Base-by-base conservation (phyloP, 805 yeast genomes). In the Yamadazyma nakazawae region DNA sequence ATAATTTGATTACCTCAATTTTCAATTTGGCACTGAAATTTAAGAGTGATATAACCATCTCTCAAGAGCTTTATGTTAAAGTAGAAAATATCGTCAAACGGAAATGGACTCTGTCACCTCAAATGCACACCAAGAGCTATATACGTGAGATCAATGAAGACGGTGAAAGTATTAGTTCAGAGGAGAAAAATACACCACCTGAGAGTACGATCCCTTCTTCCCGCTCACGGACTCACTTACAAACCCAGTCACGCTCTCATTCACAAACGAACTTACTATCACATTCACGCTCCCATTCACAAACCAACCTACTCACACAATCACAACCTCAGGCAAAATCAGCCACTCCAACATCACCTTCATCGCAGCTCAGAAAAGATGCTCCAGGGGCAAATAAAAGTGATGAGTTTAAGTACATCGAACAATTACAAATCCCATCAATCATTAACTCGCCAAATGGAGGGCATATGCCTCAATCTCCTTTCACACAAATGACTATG, bases 11-110 rank as follows among this genome's bases (percentile, higher is more conserved):
- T 17, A 52, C 57, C 17, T 50, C 55, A 11, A 42, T 59, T 18
- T 56, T 58, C 38, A 41, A 43, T 12, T 48, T 56, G 38, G 57
- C 58, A 9, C 52, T 54, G 14, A 50, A 52, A 34, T 53, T 57
- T 39, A 58, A 57, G 39, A 62, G 58, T 17, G 68, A 59, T 41
- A 48, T 59, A 11, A 49, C 56, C n/a, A 50, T 60, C 21, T 58
- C 60, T 13, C 49, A 53, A 5, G 53, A 54, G 19, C 47, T 59
- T 18, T 58, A 55, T 37, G 32, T 31, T 8, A 55, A 58, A 40
- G 54, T 59, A 5, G 61, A 58, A 46, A 45, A 37, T 24, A 54
- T 57, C 30, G 32, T 52, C 37, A 49, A 45, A 16, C 40, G 50
- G 19, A 40, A 36, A 21, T 39, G 46, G n/a, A 37, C 8, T 1